Percentiles rank a stretch among this genome's conserved stretches.
phyloP scores from a whole-genome alignment of 73 alveolate species.

The Uronychia setigera region DNA sequence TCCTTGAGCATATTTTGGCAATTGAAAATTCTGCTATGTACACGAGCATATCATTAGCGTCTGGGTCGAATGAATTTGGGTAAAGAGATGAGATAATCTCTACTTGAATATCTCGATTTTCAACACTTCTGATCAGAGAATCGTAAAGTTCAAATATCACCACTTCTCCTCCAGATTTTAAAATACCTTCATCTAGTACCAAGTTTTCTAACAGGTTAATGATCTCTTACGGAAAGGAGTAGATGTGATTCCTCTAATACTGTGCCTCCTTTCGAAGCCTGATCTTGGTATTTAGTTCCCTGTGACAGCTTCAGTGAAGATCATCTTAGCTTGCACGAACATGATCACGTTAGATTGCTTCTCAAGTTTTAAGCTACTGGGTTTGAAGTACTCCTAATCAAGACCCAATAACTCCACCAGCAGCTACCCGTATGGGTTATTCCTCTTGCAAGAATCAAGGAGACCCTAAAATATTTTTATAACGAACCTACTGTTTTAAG shows the following conservation, averaged over 20 bases:
- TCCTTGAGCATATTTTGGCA: not conserved
- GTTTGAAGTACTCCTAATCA: not conserved
- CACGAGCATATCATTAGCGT: not conserved
- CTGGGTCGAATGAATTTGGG: not conserved
- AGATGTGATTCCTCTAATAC: not conserved
- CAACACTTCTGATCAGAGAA: not conserved
- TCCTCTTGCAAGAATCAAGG: not conserved
- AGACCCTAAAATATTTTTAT: not conserved
- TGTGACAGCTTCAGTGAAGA: not conserved
- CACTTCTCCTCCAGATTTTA: not conserved
- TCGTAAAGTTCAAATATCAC: not conserved
- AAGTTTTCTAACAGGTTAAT: not conserved
- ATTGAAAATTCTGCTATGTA: not conserved
- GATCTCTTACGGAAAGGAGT: not conserved
- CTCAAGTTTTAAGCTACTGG: not conserved
- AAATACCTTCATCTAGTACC: not conserved
- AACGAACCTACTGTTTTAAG: not conserved
- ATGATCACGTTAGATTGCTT: not conserved
- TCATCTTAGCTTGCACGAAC: not conserved
- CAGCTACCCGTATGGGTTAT: not conserved
- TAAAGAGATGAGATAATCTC: not conserved
- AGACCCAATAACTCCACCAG: not conserved
- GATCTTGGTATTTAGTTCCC: not conserved
- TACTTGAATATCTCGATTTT: not conserved
- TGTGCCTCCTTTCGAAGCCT: not conserved